A percentile compares a stretch with the other conserved stretches of the same genome.
Conservation (phyloP, 306 rosid genomes). For the Canavalia ensiformis region DNA sequence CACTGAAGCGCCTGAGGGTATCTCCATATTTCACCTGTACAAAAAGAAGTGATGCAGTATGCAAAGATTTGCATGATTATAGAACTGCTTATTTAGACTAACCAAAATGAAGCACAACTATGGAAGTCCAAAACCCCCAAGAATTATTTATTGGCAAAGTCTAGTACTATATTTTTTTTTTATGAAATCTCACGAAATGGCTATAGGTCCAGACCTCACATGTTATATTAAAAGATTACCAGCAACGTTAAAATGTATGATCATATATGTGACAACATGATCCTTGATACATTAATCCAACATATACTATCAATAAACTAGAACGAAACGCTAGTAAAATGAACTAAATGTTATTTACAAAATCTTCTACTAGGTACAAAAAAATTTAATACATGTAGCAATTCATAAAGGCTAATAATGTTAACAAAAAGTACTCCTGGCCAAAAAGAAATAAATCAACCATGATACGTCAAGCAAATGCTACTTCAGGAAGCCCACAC, state of each 20-base stretch:
- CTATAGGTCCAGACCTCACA: not conserved
- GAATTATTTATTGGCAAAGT: conserved; percentile 12
- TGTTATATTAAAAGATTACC: not conserved
- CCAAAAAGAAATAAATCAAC: not conserved
- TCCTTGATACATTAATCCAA: not conserved
- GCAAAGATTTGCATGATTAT: not conserved
- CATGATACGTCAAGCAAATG: not conserved
- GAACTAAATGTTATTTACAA: not conserved
- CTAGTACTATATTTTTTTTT: not conserved
- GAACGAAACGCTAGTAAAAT: not conserved
- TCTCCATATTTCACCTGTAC: conserved; percentile 76
- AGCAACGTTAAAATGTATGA: not conserved
- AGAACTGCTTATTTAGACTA: conserved; percentile 10
- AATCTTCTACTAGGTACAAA: not conserved
- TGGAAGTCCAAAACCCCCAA: not conserved
- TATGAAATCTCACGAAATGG: not conserved
- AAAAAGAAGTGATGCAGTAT: conserved; percentile 22
- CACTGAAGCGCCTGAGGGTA: conserved; percentile 85
- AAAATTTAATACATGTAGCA: not conserved
- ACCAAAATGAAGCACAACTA: conserved; percentile 1
- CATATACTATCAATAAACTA: not conserved
- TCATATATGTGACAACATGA: not conserved
- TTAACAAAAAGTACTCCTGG: not conserved
- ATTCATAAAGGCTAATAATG: not conserved
- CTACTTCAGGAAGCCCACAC: not conserved